Conservation (phyloP, 176 grass and related monocot genomes). For the Elaeis guineensis region DNA sequence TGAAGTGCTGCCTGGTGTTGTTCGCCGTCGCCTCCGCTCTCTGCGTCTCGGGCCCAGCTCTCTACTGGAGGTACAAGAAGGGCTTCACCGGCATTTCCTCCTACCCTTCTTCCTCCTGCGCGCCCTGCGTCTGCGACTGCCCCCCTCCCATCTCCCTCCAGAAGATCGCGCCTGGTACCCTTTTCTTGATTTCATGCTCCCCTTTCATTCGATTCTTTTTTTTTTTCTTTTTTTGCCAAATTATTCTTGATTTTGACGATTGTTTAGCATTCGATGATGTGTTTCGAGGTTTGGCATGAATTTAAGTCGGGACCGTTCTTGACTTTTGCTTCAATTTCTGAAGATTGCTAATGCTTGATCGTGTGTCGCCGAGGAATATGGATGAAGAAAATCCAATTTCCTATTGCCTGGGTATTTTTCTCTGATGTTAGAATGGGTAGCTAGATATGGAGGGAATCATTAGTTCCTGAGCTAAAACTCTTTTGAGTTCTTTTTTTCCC, state of each 20-base stretch:
- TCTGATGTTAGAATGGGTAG: no score
- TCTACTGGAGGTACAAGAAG: slow-evolving; percentile 93
- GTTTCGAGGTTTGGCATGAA: no score
- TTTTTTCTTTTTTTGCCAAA: not conserved
- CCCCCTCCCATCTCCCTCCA: slow-evolving; percentile 74
- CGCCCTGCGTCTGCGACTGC: slow-evolving; percentile 81
- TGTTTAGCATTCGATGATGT: not conserved
- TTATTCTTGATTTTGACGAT: not conserved
- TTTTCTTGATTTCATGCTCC: no score
- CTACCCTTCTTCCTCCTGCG: slow-evolving; percentile 24
- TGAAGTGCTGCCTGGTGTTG: slow-evolving; percentile 76
- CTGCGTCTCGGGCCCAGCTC: slow-evolving; percentile 81
- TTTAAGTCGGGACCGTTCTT: no score
- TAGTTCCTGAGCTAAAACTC: no score
- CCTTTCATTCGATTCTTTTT: not conserved
- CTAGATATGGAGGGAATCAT: no score
- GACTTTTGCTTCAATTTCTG: no score
- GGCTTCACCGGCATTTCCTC: slow-evolving; percentile 28
- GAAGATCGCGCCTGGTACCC: slow-evolving; percentile 56
- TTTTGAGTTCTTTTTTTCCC: no score
- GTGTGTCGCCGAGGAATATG: no score
- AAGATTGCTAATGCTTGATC: no score
- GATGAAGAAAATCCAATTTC: no score
- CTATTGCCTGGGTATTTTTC: no score
- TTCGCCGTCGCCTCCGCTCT: slow-evolving; percentile 89